Evolutionary conservation across 768 basidiomycete species (phyloP).

Genomic region (Scleroderma bovista): DNA sequence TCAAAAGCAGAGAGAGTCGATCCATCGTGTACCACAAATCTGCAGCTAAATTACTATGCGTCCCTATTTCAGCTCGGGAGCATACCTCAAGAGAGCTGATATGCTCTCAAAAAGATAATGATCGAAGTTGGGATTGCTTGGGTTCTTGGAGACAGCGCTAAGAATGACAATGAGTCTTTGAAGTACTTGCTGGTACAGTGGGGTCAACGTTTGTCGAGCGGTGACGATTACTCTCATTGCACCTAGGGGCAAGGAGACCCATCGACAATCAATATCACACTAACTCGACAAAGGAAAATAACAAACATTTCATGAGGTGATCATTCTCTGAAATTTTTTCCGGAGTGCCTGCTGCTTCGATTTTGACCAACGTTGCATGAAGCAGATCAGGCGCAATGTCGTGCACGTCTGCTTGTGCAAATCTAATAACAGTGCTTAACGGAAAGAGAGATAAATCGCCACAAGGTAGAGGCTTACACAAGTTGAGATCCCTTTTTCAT

Average conservation of each 20-base stretch:
- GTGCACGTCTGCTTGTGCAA: slow-evolving; percentile 81
- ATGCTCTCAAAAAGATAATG: slow-evolving; percentile 97
- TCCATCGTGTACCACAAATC: slow-evolving; percentile 75
- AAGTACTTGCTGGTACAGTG: slow-evolving; percentile 60
- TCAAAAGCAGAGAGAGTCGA: slow-evolving; percentile 73
- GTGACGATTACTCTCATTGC: slow-evolving; percentile 92
- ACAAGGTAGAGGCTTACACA: slow-evolving; percentile 47
- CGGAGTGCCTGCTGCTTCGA: slow-evolving; percentile 72
- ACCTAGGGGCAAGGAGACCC: slow-evolving; percentile 45
- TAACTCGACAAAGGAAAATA: neutral
- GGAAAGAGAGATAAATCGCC: neutral
- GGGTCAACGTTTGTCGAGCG: slow-evolving; percentile 70
- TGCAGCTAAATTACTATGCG: slow-evolving; percentile 21
- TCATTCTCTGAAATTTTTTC: slow-evolving; percentile 97
- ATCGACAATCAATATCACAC: neutral
- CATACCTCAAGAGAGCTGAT: slow-evolving; percentile 83
- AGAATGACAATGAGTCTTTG: slow-evolving; percentile 76
- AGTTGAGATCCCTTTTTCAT: slow-evolving; percentile 76
- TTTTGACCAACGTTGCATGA: slow-evolving; percentile 67
- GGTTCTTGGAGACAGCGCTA: slow-evolving; percentile 87
- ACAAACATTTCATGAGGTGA: slow-evolving; percentile 93
- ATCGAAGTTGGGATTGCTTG: slow-evolving; percentile 96
- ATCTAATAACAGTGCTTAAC: slow-evolving; percentile 43
- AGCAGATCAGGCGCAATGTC: slow-evolving; percentile 74
- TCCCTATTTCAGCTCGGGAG: neutral